phyloP scores from a whole-genome alignment of 495 filamentous ascomycete species.

The Penicillium chermesinum region DNA sequence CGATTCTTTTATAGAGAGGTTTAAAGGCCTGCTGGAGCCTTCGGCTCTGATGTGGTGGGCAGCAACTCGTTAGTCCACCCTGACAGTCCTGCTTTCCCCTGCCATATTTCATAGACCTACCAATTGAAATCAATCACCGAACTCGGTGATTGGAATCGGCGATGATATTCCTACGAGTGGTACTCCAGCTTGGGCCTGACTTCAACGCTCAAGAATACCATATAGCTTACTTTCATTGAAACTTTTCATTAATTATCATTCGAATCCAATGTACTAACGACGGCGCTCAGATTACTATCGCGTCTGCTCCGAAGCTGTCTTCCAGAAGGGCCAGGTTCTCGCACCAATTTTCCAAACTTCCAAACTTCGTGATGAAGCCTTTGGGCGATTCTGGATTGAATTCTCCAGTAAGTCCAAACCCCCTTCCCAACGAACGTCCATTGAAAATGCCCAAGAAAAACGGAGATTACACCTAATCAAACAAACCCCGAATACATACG shows the following conservation, averaged over 20 bases:
- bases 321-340: constrained; percentile 32
- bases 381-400: constrained; percentile 40
- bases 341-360: constrained; percentile 31
- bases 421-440: too few species aligned
- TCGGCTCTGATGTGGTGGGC: background rate
- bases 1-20: background rate
- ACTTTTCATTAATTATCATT: too few species aligned
- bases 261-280: background rate
- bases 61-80: background rate
- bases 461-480: background rate
- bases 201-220: too few species aligned
- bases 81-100: background rate
- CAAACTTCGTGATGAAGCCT: constrained; percentile 38
- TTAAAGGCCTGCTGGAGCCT: background rate
- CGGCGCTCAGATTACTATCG: constrained; percentile 27
- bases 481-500: background rate
- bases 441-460: background rate
- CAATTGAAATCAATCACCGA: background rate
- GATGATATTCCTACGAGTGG: background rate
- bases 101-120: background rate
- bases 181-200: background rate
- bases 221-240: too few species aligned
- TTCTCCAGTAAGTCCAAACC: constrained; percentile 27
- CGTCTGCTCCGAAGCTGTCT: constrained; percentile 30
- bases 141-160: background rate